phyloP scores from a whole-genome alignment of 2,329 filamentous ascomycete species.

The Aspergillus ustus region DNA sequence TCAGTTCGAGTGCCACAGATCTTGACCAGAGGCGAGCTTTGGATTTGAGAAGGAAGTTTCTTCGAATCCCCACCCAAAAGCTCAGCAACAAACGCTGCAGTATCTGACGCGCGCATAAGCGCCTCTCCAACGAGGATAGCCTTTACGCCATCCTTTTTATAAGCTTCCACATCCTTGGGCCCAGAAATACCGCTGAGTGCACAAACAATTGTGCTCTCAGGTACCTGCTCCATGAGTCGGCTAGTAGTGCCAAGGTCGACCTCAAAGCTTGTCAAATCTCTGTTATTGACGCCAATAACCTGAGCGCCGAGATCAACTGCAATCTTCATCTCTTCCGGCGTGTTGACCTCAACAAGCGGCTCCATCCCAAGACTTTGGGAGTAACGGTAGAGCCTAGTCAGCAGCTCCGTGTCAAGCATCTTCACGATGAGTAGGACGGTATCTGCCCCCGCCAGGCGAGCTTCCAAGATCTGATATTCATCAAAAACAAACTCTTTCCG shows the following conservation, averaged over 20 bases:
- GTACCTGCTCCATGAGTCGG: conserved; percentile 83
- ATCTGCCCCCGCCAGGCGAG: conserved; percentile 88
- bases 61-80: conserved; percentile 67
- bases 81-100: conserved; percentile 78
- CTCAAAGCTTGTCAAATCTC: conserved; percentile 94
- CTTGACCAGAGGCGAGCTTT: conserved; percentile 72
- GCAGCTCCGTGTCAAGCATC: conserved; percentile 80
- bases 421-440: conserved; percentile 96
- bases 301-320: conserved; percentile 85
- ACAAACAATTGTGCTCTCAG: conserved; percentile 83
- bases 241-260: conserved; percentile 93
- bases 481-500: conserved; percentile 98
- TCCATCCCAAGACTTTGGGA: conserved; percentile 94
- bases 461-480: conserved; percentile 97
- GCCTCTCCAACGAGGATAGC: conserved; percentile 94
- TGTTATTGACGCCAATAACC: conserved; percentile 97
- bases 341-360: conserved; percentile 95
- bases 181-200: conserved; percentile 93
- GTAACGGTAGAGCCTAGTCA: conserved; percentile 83
- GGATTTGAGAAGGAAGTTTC: conserved; percentile 24
- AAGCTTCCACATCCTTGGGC: conserved; percentile 83
- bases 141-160: conserved; percentile 86
- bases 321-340: conserved; percentile 85
- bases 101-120: conserved; percentile 88
- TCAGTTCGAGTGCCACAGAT: conserved; percentile 89